These are phyloP conservation scores for Populus nigra DNA, from an alignment of 345 rosid genomes.

Conservation along the genomic window DNA sequence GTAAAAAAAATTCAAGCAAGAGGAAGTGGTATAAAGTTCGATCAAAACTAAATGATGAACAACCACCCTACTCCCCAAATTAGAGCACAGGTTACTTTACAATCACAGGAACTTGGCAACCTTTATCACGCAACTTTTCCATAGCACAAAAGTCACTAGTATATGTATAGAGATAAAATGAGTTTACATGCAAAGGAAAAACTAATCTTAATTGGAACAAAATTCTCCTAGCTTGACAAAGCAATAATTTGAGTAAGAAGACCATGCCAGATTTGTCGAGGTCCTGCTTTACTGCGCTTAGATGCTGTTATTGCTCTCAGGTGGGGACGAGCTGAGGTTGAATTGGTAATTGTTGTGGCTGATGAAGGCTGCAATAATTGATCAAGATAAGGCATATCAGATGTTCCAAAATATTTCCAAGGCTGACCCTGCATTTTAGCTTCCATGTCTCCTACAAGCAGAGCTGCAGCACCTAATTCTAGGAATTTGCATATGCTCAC, in stretches of 20 bases:
- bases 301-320: constrained; percentile 86
- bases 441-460: constrained; percentile 92
- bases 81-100: background rate
- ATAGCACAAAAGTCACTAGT: background rate
- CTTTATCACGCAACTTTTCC: background rate
- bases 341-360: constrained; percentile 63
- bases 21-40: background rate
- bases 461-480: constrained; percentile 95
- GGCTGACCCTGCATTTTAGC: constrained; percentile 88
- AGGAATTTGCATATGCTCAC: constrained; percentile 68
- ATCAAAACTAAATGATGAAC: background rate
- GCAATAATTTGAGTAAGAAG: constrained; percentile 21
- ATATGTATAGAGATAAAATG: background rate
- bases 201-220: background rate
- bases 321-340: constrained; percentile 73
- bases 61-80: background rate
- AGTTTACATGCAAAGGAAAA: background rate
- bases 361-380: constrained; percentile 92
- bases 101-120: background rate
- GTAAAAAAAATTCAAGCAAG: background rate
- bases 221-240: constrained; percentile 13
- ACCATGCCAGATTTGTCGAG: constrained; percentile 78
- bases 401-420: constrained; percentile 87
- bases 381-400: constrained; percentile 92
- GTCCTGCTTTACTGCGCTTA: constrained; percentile 77